Conservation (phyloP, 495 filamentous ascomycete species). For the Tuber calosporum region DNA sequence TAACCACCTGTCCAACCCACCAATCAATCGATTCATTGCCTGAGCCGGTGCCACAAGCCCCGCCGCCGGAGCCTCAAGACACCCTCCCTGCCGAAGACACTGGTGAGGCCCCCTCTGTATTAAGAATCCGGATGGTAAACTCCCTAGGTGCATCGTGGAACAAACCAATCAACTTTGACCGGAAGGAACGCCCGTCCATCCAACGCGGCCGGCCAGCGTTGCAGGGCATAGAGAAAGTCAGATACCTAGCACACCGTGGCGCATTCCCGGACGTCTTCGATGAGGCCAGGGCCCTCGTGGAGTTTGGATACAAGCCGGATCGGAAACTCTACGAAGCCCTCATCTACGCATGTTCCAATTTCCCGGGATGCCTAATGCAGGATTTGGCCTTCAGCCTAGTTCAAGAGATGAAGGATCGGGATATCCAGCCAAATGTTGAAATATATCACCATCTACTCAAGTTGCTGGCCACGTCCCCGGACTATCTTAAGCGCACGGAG, state of each 20-base stretch:
- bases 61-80: constrained; percentile 1
- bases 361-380: constrained; percentile 56
- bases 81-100: not conserved
- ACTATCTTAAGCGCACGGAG: constrained; percentile 65
- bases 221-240: constrained; percentile 17
- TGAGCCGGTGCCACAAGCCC: not conserved
- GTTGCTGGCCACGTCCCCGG: constrained; percentile 63
- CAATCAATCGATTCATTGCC: constrained; percentile 9
- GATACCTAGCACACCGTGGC: constrained; percentile 11
- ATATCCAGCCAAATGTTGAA: constrained; percentile 54
- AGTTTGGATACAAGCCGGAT: constrained; percentile 58
- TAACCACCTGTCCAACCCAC: not conserved
- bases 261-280: constrained; percentile 43
- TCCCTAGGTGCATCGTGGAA: not conserved
- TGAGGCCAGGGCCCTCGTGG: constrained; percentile 55
- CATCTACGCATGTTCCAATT: constrained; percentile 61
- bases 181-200: not conserved
- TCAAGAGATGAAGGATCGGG: constrained; percentile 58
- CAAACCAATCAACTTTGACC: not conserved
- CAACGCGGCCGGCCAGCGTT: not conserved
- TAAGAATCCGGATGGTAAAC: not conserved
- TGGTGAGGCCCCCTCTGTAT: not conserved
- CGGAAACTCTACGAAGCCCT: constrained; percentile 63
- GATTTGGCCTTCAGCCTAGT: constrained; percentile 54
- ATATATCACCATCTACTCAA: constrained; percentile 67